Conservation (phyloP, 495 filamentous ascomycete genomes). For the Penicillium taxi region DNA sequence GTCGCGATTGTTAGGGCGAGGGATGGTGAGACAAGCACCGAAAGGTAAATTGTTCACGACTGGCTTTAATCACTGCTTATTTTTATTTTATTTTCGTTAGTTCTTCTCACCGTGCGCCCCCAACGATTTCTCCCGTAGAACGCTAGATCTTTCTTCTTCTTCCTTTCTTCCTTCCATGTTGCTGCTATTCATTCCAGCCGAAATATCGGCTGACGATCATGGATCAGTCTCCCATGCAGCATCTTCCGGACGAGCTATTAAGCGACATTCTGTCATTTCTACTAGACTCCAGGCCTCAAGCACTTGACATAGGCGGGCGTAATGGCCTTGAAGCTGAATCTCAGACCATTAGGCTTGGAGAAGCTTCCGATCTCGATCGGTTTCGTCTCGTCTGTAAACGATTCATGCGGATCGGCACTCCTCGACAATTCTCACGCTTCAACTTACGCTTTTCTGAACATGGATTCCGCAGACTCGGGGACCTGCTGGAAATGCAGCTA, state of each 20-base stretch:
- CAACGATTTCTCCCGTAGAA: constrained; percentile 4
- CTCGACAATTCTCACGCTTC: constrained; percentile 53
- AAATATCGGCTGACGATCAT: constrained; percentile 35
- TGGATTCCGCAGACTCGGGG: constrained; percentile 50
- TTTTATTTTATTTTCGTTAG: constrained; percentile 3
- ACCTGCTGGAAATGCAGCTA: constrained; percentile 44
- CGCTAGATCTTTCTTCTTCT: constrained; percentile 8
- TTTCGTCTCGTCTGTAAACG: constrained; percentile 54
- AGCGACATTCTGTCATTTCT: constrained; percentile 43
- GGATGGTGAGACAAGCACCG: constrained; percentile 22
- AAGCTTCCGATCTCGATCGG: constrained; percentile 33
- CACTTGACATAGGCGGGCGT: background rate
- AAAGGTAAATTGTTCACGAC: constrained; percentile 5
- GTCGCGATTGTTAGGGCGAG: constrained; percentile 23
- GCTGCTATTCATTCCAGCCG: constrained; percentile 31
- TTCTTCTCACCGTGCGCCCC: constrained; percentile 5
- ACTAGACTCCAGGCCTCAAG: constrained; percentile 11
- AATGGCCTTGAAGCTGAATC: constrained; percentile 4
- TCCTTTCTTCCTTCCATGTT: constrained; percentile 29
- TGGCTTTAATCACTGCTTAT: constrained; percentile 1
- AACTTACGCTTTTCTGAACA: constrained; percentile 51
- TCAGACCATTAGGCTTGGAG: constrained; percentile 16
- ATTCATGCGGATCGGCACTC: constrained; percentile 54
- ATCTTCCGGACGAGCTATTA: constrained; percentile 55
- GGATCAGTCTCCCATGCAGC: constrained; percentile 35